Evolutionary conservation across 768 basidiomycete species (phyloP).

Genomic region (Phylloporus sp.): DNA sequence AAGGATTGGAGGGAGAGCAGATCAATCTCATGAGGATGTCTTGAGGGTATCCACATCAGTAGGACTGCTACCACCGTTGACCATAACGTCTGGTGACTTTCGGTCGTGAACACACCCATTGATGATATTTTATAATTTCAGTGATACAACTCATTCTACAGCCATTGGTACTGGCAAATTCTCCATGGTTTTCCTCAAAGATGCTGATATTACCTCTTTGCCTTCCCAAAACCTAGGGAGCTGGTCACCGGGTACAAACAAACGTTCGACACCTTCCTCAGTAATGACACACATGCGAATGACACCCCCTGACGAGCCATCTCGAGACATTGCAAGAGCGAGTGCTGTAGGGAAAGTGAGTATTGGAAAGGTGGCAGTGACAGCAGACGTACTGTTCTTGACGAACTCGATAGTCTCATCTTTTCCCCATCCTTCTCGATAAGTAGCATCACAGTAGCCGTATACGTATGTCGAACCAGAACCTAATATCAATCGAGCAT

Average conservation of each 20-base stretch:
- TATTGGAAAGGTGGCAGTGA: background rate
- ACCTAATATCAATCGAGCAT: constrained; percentile 39
- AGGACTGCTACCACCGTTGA: too few species aligned
- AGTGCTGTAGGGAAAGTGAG: constrained; percentile 55
- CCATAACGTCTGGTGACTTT: too few species aligned
- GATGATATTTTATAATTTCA: background rate
- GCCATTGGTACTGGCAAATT: constrained; percentile 39
- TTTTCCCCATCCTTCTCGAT: constrained; percentile 83
- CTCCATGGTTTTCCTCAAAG: constrained; percentile 19
- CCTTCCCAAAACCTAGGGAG: constrained; percentile 91
- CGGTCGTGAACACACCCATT: too few species aligned
- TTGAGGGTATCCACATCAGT: too few species aligned
- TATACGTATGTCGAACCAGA: constrained; percentile 98
- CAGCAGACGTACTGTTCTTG: constrained; percentile 74
- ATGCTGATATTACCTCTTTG: constrained; percentile 57
- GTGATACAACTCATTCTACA: constrained; percentile 34
- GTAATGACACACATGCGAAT: constrained; percentile 98
- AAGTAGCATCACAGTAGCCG: constrained; percentile 99
- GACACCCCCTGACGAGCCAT: constrained; percentile 96
- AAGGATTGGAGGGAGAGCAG: constrained; percentile 22
- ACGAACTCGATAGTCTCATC: constrained; percentile 94
- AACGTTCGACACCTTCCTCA: constrained; percentile 83
- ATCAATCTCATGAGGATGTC: constrained; percentile 2
- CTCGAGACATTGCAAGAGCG: constrained; percentile 92
- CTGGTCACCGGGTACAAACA: constrained; percentile 89